Evolutionary conservation across 768 basidiomycete species (phyloP).

Genomic region (Chalciporus sphaerocephalus): DNA sequence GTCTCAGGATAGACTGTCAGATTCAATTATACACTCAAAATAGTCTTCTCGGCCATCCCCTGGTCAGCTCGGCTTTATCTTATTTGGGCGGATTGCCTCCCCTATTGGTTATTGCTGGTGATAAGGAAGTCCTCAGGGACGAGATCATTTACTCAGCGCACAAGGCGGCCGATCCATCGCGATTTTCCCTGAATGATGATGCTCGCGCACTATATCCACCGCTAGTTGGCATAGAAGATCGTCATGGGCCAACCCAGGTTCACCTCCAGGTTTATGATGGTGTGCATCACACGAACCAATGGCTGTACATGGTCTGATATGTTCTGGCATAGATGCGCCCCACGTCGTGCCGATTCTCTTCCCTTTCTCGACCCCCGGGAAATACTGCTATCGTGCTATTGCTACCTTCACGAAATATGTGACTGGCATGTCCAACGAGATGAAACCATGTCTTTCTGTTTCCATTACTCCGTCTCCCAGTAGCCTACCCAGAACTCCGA

Average conservation of each 20-base stretch:
- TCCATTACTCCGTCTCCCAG: not conserved
- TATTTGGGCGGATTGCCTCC: constrained; percentile 93
- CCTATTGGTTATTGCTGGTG: constrained; percentile 76
- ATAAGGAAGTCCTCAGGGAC: constrained; percentile 88
- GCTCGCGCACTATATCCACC: constrained; percentile 52
- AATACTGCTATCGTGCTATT: constrained; percentile 76
- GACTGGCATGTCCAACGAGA: constrained; percentile 41
- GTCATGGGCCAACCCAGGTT: constrained; percentile 64
- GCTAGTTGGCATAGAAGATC: constrained; percentile 50
- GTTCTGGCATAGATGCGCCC: constrained; percentile 48
- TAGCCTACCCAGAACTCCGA: constrained; percentile 2
- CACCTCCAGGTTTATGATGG: constrained; percentile 95
- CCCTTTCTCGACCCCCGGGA: constrained; percentile 71
- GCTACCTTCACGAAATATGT: constrained; percentile 66
- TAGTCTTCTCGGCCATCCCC: constrained; percentile 68
- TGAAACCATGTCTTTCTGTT: constrained; percentile 7
- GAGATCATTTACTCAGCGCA: constrained; percentile 90
- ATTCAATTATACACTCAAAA: constrained; percentile 87
- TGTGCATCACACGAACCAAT: constrained; percentile 25
- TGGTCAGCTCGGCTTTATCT: constrained; percentile 74
- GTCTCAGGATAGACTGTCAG: constrained; percentile 56
- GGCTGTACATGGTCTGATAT: constrained; percentile 9
- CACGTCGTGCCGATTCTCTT: constrained; percentile 74
- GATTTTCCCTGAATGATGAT: constrained; percentile 49
- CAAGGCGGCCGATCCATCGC: constrained; percentile 81